phyloP scores from a whole-genome alignment of 106 monocot species.

The Alisma plantagoaquatica region DNA sequence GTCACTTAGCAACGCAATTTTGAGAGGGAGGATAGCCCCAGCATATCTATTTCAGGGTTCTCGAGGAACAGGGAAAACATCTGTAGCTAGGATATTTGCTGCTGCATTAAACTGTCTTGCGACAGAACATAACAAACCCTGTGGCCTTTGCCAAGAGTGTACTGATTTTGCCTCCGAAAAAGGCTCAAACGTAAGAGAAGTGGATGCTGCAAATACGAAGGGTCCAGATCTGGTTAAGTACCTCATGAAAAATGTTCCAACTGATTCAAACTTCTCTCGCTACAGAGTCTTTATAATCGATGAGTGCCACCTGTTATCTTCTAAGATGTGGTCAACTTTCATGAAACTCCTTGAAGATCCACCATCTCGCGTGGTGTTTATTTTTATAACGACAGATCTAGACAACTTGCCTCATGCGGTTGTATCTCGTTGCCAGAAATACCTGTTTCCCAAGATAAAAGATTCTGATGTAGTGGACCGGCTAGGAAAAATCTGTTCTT shows the following conservation, averaged over 20 bases:
- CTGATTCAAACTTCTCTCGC: conserved; percentile 9
- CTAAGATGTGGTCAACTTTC: conserved; percentile 38
- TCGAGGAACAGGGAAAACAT: conserved; percentile 71
- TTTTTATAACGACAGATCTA: conserved; percentile 39
- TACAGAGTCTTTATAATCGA: conserved; percentile 46
- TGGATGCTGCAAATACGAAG: conserved; percentile 44
- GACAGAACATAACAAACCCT: conserved; percentile 39
- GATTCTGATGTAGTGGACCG: conserved; percentile 33
- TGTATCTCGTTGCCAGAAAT: conserved; percentile 45
- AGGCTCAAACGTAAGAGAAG: conserved; percentile 22
- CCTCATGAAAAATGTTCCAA: conserved; percentile 21
- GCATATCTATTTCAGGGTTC: conserved; percentile 71
- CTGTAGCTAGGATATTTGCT: conserved; percentile 49
- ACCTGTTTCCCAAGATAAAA: conserved; percentile 47
- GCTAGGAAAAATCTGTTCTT: conserved; percentile 24
- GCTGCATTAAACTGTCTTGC: conserved; percentile 45
- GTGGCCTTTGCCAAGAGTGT: conserved; percentile 44
- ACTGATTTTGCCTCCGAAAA: conserved; percentile 11
- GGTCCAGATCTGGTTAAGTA: conserved; percentile 17
- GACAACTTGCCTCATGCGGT: conserved; percentile 36
- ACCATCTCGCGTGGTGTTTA: conserved; percentile 32
- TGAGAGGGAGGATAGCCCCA: conserved; percentile 42
- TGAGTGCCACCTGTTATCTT: conserved; percentile 50
- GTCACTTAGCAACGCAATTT: conserved; percentile 44
- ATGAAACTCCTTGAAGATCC: conserved; percentile 46